phyloP scores from a whole-genome alignment of 106 monocot genomes.

The Dioscorea alata region DNA sequence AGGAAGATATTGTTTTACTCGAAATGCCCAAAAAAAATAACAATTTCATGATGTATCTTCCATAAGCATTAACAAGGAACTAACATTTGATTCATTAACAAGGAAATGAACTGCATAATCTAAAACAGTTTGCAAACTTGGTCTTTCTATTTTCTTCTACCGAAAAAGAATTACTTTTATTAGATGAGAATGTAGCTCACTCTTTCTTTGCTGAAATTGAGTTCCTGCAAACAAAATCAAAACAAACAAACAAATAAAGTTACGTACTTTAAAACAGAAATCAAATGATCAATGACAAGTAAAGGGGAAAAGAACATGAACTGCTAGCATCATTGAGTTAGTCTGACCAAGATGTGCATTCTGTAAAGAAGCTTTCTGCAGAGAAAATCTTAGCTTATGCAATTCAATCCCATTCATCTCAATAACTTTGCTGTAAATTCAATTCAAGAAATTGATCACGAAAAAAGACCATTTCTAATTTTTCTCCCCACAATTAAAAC shows the following conservation, averaged over 20 bases:
- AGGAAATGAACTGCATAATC: too few species aligned
- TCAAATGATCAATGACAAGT: not conserved
- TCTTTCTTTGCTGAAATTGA: slow-evolving; percentile 13
- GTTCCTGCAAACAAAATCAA: slow-evolving; percentile 15
- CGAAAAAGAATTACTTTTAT: not conserved
- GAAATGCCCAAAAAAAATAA: too few species aligned
- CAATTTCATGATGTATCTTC: too few species aligned
- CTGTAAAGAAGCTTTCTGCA: slow-evolving; percentile 23
- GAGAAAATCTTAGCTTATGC: slow-evolving; percentile 8
- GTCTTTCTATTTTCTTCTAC: too few species aligned
- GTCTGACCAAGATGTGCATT: slow-evolving; percentile 26
- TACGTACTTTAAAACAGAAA: not conserved
- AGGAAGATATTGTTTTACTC: too few species aligned
- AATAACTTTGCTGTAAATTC: slow-evolving; percentile 23
- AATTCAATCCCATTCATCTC: not conserved
- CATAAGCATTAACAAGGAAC: too few species aligned
- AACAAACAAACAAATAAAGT: not conserved
- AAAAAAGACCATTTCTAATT: not conserved
- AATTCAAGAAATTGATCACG: not conserved
- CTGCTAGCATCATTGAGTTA: slow-evolving; percentile 23
- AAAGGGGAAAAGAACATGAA: slow-evolving; percentile 3
- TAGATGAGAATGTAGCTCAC: slow-evolving; percentile 1
- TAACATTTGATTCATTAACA: too few species aligned
- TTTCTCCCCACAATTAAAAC: too few species aligned
- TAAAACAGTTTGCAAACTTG: too few species aligned